Evolutionary conservation across 1,284 basidiomycete species (phyloP).

Genomic region (Psilocybe mexicana): DNA sequence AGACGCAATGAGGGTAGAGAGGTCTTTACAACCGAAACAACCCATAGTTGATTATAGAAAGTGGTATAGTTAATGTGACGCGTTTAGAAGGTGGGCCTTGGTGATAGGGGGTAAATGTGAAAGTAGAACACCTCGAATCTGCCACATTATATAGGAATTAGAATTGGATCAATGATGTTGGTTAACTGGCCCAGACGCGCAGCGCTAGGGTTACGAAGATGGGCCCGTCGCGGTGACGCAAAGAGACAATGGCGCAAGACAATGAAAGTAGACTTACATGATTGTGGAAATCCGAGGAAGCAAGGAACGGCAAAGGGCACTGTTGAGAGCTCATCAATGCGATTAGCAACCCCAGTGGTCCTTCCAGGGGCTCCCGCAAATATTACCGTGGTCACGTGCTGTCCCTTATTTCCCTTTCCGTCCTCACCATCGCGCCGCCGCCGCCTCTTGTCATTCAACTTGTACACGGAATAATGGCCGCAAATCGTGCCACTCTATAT

Average conservation of each 20-base stretch:
- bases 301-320: neutral
- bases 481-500: conserved; percentile 35
- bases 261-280: neutral
- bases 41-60: conserved; percentile 2
- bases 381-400: neutral
- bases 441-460: neutral
- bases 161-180: conserved; percentile 9
- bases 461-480: conserved; percentile 24
- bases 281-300: neutral
- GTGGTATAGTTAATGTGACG: neutral
- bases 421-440: neutral
- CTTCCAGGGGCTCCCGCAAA: neutral
- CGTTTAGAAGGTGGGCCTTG: neutral
- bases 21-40: conserved; percentile 5
- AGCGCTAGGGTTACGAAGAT: neutral
- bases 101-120: neutral
- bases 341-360: neutral
- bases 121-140: neutral
- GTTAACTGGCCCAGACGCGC: neutral
- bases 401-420: neutral
- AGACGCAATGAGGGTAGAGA: conserved; percentile 3
- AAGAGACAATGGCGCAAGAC: neutral
- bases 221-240: neutral
- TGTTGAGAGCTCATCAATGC: neutral
- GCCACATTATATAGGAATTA: conserved; percentile 14